phyloP scores from a whole-genome alignment of 805 yeast species.

The Lipomyces chichibuensis region DNA sequence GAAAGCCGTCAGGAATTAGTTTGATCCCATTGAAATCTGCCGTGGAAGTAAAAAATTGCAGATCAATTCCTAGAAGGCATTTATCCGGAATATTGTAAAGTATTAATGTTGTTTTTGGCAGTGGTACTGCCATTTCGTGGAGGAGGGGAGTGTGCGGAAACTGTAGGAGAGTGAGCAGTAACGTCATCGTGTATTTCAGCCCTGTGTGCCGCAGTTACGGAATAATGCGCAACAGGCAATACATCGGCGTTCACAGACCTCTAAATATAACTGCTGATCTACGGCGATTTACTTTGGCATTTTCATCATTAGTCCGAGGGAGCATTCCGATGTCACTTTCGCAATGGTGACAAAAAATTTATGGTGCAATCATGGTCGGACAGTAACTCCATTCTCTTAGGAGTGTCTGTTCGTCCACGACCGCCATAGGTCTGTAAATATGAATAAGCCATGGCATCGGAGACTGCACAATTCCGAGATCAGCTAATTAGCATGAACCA shows the following conservation, averaged over 20 bases:
- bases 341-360: too few species aligned
- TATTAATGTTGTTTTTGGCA: constrained; percentile 43
- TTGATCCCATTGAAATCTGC: constrained; percentile 55
- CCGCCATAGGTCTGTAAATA: background rate
- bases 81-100: constrained; percentile 44
- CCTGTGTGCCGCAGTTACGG: too few species aligned
- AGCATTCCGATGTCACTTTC: too few species aligned
- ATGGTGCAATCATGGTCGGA: background rate
- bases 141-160: background rate
- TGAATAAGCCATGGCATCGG: background rate
- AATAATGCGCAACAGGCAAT: too few species aligned
- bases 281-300: too few species aligned
- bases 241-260: too few species aligned
- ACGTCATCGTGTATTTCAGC: background rate
- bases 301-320: too few species aligned
- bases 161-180: too few species aligned
- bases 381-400: background rate
- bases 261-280: too few species aligned
- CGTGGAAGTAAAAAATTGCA: constrained; percentile 53
- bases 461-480: background rate
- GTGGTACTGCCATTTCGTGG: constrained; percentile 21
- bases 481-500: too few species aligned
- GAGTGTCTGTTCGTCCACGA: background rate
- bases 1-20: constrained; percentile 55
- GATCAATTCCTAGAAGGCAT: constrained; percentile 54